Conservation (phyloP, 208 protist genomes). For the Crithidia acanthocephali region DNA sequence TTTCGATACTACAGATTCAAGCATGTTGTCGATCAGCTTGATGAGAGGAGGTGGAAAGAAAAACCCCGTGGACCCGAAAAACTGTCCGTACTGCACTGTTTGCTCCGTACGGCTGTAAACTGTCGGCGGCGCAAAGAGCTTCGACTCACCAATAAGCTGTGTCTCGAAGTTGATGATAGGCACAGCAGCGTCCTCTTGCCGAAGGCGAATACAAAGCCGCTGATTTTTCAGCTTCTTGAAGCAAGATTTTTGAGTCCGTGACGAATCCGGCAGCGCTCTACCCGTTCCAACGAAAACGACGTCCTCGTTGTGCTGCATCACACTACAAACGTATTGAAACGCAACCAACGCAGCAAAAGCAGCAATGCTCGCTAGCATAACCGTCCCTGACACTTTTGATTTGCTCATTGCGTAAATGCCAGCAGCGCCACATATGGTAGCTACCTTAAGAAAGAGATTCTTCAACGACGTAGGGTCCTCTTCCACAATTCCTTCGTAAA, state of each 20-base stretch:
- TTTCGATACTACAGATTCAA: conserved; percentile 20
- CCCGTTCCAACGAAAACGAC: conserved; percentile 39
- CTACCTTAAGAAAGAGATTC: conserved; percentile 23
- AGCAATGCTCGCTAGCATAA: conserved; percentile 1
- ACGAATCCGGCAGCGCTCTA: background rate
- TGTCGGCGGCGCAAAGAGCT: conserved; percentile 32
- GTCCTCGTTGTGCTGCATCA: conserved; percentile 24
- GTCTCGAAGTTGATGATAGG: conserved; percentile 47
- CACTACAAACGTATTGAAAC: conserved; percentile 15
- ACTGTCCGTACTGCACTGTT: conserved; percentile 62
- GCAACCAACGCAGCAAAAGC: conserved; percentile 20
- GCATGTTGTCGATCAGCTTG: conserved; percentile 48
- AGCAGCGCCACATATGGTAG: conserved; percentile 14
- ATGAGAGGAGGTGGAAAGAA: conserved; percentile 76
- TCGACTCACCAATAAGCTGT: conserved; percentile 49
- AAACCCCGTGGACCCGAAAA: conserved; percentile 71
- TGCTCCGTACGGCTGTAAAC: conserved; percentile 53
- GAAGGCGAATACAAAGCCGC: conserved; percentile 44
- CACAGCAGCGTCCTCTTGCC: conserved; percentile 24
- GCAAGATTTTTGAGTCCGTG: conserved; percentile 15
- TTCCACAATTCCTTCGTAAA: conserved; percentile 42
- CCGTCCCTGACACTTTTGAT: background rate
- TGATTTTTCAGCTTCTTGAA: conserved; percentile 40
- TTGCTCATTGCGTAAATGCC: conserved; percentile 25
- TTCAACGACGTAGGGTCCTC: conserved; percentile 31